phyloP scores from a whole-genome alignment of 148 eudicot species.

The Salicornia ramosissima region DNA sequence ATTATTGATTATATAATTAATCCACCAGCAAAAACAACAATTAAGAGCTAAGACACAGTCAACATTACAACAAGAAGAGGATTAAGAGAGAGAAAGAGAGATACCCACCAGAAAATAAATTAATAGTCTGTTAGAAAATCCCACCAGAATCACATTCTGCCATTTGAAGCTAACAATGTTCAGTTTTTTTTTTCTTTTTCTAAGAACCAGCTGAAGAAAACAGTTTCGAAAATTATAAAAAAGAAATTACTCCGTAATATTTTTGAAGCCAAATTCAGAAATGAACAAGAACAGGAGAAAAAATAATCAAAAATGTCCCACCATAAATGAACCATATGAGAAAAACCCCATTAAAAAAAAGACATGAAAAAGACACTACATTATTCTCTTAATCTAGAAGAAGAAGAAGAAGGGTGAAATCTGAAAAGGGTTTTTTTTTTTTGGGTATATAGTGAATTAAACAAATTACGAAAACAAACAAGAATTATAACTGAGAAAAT shows the following conservation, averaged over 20 bases:
- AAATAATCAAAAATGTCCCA: no score
- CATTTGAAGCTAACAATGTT: constrained; percentile 21
- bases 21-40: background rate
- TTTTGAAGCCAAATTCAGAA: no score
- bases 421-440: background rate
- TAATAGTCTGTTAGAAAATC: constrained; percentile 10
- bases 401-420: background rate
- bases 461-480: background rate
- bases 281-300: no score
- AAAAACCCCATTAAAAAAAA: background rate
- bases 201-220: constrained; percentile 8
- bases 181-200: background rate
- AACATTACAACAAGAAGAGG: background rate
- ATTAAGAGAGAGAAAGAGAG: background rate
- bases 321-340: no score
- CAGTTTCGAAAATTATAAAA: constrained; percentile 20
- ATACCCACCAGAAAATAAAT: constrained; percentile 17
- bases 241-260: no score
- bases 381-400: background rate
- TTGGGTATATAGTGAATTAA: background rate
- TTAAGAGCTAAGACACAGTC: constrained; percentile 4
- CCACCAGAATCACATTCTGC: constrained; percentile 28
- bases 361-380: constrained; percentile 10
- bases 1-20: constrained; percentile 13
- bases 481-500: background rate